Evolutionary conservation across 108 stramenopile genomes (phyloP).

Genomic region (Nitzschia palea): DNA sequence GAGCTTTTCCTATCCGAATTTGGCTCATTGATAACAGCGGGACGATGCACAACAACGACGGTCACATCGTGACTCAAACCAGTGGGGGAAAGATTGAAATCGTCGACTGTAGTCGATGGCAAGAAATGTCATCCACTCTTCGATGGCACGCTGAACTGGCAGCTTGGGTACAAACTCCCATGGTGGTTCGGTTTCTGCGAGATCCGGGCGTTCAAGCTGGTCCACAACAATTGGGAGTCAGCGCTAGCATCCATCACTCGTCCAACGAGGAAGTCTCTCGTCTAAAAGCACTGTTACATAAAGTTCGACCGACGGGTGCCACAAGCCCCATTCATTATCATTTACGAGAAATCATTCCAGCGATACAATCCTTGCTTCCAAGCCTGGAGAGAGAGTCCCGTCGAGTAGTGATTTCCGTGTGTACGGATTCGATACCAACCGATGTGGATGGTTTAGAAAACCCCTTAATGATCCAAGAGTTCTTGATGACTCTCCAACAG

Average conservation of each 20-base stretch:
- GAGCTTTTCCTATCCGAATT: conserved; percentile 12
- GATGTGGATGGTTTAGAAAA: conserved; percentile 50
- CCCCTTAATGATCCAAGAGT: conserved; percentile 24
- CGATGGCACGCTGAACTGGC: conserved; percentile 69
- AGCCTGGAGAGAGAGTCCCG: conserved; percentile 45
- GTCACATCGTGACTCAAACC: conserved; percentile 29
- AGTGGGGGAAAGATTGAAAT: conserved; percentile 10
- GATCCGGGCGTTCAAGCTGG: conserved; percentile 35
- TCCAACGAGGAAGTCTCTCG: conserved; percentile 32
- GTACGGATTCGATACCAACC: conserved; percentile 77
- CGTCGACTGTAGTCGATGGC: conserved; percentile 51
- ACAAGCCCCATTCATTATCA: conserved; percentile 58
- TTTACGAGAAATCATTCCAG: conserved; percentile 33
- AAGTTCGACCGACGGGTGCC: conserved; percentile 48
- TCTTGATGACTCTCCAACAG: conserved; percentile 27
- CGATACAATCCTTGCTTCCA: background rate
- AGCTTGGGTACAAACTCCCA: conserved; percentile 50
- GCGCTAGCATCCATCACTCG: background rate
- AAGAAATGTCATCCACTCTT: conserved; percentile 65
- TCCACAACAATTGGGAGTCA: conserved; percentile 11
- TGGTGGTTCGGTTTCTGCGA: conserved; percentile 59
- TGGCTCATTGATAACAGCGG: conserved; percentile 70
- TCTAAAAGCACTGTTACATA: conserved; percentile 32
- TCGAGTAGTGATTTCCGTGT: conserved; percentile 63
- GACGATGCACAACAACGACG: conserved; percentile 65